Conservation (phyloP, 176 grass and related monocot species). For the Elymus sibiricus region DNA sequence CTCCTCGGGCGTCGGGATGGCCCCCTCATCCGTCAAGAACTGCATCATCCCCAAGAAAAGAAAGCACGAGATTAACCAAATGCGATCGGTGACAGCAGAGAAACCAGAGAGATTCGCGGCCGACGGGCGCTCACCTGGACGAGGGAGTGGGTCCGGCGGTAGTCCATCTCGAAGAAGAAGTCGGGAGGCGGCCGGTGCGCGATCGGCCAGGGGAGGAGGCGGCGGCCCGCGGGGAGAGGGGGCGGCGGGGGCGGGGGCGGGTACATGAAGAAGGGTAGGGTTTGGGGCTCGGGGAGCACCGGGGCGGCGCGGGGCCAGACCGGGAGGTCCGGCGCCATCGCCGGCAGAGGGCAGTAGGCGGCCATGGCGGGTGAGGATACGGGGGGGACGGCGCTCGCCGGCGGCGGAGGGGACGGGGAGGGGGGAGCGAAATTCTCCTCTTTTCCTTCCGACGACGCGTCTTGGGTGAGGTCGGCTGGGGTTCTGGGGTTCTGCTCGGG, state of each 20-base stretch:
- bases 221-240: neutral
- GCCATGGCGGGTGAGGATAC: neutral
- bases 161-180: slow-evolving; percentile 38
- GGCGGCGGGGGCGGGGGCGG: neutral
- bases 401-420: neutral
- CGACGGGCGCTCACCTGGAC: slow-evolving; percentile 16
- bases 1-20: slow-evolving; percentile 47
- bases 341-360: neutral
- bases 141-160: slow-evolving; percentile 42
- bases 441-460: neutral
- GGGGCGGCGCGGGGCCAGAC: neutral
- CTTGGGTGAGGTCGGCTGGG: neutral
- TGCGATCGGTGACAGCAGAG: neutral
- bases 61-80: neutral
- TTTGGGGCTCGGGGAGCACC: neutral
- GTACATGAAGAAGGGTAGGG: slow-evolving; percentile 18
- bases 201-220: neutral
- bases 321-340: neutral
- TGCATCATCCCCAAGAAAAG: neutral
- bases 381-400: neutral
- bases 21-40: slow-evolving; percentile 42
- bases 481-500: neutral
- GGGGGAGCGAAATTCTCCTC: neutral
- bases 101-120: neutral
- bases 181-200: slow-evolving; percentile 8